These are phyloP conservation scores for Plasmodium ovale DNA, from an alignment of 169 alveolate genomes.

Conservation along the genomic window DNA sequence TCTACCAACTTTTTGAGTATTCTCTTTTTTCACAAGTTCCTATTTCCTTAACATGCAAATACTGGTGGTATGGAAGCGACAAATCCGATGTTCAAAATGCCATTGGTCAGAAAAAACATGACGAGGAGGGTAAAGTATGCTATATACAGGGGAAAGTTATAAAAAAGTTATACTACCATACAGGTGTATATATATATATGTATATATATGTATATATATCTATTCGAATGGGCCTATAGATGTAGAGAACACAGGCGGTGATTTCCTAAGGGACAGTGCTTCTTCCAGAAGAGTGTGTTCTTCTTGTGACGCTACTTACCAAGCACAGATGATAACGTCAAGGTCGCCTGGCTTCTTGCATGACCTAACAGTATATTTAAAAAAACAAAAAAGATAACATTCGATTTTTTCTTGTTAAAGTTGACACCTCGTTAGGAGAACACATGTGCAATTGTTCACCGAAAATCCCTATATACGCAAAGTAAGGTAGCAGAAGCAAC, in stretches of 20 bases:
- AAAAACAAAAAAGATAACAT: background rate
- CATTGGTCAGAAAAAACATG: constrained; percentile 36
- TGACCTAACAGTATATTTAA: too few species aligned
- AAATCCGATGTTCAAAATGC: constrained; percentile 60
- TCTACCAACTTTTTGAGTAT: background rate
- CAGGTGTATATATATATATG: background rate
- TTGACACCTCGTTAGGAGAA: background rate
- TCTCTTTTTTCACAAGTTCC: background rate
- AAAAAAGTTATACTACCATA: background rate
- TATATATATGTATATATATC: background rate
- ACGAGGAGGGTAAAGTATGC: constrained; percentile 35
- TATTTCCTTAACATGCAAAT: constrained; percentile 30
- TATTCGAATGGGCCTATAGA: background rate
- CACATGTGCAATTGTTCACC: constrained; percentile 20
- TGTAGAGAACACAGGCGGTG: background rate
- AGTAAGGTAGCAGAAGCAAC: constrained; percentile 39
- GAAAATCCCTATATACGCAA: constrained; percentile 59
- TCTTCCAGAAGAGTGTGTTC: background rate
- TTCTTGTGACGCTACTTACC: constrained; percentile 2
- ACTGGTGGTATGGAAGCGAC: constrained; percentile 61
- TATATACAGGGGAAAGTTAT: background rate
- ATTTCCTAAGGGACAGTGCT: background rate
- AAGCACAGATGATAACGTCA: constrained; percentile 47
- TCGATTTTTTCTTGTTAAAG: background rate
- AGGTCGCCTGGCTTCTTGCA: constrained; percentile 23